Conservation (phyloP, 305 asterid species). For the Withania somnifera region DNA sequence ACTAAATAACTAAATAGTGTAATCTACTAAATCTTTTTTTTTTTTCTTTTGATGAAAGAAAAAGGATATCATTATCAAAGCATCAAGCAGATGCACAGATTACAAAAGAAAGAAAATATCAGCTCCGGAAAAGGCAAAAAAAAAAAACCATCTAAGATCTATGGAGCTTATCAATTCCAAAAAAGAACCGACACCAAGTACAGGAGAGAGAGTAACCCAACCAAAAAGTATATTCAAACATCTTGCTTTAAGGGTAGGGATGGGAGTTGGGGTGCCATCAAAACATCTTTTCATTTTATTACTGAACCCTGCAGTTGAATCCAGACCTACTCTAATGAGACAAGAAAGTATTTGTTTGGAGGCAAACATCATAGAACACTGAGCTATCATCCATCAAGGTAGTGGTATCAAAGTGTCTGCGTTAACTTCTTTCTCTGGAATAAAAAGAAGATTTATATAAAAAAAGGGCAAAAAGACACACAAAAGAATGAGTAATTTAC, state of each 20-base stretch:
- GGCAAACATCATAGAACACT: background rate
- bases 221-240: too few species aligned
- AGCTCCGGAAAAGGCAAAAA: too few species aligned
- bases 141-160: too few species aligned
- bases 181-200: too few species aligned
- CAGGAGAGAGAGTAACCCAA: too few species aligned
- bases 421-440: background rate
- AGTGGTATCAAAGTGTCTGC: background rate
- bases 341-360: background rate
- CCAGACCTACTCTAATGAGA: background rate
- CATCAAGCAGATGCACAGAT: too few species aligned
- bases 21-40: background rate
- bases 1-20: background rate
- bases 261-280: too few species aligned
- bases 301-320: background rate
- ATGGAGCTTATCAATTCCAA: too few species aligned
- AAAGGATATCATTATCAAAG: too few species aligned
- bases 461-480: background rate
- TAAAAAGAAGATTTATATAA: background rate
- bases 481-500: background rate
- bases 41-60: background rate
- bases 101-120: too few species aligned
- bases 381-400: background rate
- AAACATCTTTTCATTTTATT: background rate
- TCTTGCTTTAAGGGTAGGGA: too few species aligned